These are phyloP conservation scores for Acacia crassicarpa DNA, from an alignment of 306 rosid genomes.

Conservation along the genomic window DNA sequence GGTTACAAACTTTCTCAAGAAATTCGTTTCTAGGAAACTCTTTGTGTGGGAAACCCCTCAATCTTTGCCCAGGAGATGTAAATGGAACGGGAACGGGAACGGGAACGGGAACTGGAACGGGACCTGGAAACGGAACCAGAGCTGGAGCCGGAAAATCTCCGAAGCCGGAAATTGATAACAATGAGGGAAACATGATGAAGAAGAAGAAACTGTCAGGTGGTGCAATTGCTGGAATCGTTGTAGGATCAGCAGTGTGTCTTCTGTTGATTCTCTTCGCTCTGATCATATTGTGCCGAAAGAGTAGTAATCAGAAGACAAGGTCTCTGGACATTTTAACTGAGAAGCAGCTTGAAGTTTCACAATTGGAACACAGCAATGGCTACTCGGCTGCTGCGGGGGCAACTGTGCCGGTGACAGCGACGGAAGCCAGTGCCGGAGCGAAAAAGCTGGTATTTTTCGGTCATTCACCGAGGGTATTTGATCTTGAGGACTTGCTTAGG, in stretches of 20 bases:
- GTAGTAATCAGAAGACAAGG: slow-evolving; percentile 45
- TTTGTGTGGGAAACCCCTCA: slow-evolving; percentile 59
- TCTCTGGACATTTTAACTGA: slow-evolving; percentile 43
- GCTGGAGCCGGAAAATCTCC: slow-evolving; percentile 8
- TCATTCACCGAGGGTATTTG: slow-evolving; percentile 44
- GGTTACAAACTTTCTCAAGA: slow-evolving; percentile 38
- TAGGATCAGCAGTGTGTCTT: slow-evolving; percentile 54
- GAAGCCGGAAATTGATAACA: background rate
- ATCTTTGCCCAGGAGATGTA: slow-evolving; percentile 41
- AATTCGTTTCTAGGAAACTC: slow-evolving; percentile 53
- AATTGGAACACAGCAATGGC: slow-evolving; percentile 40
- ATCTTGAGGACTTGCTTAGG: slow-evolving; percentile 68
- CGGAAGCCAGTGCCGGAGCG: slow-evolving; percentile 10
- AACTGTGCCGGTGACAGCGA: slow-evolving; percentile 11
- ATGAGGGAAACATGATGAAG: slow-evolving; percentile 8
- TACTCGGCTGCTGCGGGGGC: slow-evolving; percentile 21
- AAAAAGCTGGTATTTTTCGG: slow-evolving; percentile 66
- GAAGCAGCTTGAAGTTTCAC: slow-evolving; percentile 41
- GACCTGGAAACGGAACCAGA: slow-evolving; percentile 1
- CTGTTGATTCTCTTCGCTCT: slow-evolving; percentile 37
- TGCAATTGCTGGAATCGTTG: slow-evolving; percentile 61
- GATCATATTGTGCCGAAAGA: slow-evolving; percentile 47
- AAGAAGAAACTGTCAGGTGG: slow-evolving; percentile 44
- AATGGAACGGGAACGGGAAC: slow-evolving; percentile 5
- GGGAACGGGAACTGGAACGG: background rate